Conservation (phyloP, 495 filamentous ascomycete genomes). For the Opeltia flavorubescens region DNA sequence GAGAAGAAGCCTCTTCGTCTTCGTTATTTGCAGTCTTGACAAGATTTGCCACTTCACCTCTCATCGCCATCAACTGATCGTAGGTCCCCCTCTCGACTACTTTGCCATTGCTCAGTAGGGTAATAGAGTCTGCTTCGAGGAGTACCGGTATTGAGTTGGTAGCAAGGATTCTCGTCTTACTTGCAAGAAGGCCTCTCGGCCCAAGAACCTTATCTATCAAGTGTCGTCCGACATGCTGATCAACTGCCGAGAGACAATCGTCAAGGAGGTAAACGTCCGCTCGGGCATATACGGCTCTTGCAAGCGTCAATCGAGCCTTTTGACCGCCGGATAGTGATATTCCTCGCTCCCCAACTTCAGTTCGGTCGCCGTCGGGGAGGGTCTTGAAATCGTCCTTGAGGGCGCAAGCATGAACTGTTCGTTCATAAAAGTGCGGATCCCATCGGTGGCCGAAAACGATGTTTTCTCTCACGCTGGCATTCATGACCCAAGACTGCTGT, state of each 20-base stretch:
- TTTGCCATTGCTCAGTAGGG: slow-evolving; percentile 64
- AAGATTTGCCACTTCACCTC: slow-evolving; percentile 73
- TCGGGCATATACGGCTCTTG: slow-evolving; percentile 89
- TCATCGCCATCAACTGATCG: slow-evolving; percentile 82
- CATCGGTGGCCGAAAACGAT: slow-evolving; percentile 94
- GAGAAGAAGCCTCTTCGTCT: slow-evolving; percentile 44
- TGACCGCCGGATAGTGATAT: slow-evolving; percentile 96
- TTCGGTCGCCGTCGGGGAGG: slow-evolving; percentile 91
- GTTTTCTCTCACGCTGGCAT: slow-evolving; percentile 90
- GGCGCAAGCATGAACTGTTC: slow-evolving; percentile 87
- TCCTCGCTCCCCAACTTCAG: slow-evolving; percentile 90
- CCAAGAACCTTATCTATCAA: slow-evolving; percentile 90
- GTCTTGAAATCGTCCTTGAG: slow-evolving; percentile 81
- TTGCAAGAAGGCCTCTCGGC: slow-evolving; percentile 60
- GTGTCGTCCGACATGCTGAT: slow-evolving; percentile 93
- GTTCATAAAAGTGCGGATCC: slow-evolving; percentile 89
- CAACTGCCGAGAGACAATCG: slow-evolving; percentile 88
- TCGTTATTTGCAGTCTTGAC: slow-evolving; percentile 63
- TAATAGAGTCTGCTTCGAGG: slow-evolving; percentile 74
- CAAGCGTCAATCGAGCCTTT: slow-evolving; percentile 88
- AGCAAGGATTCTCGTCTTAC: slow-evolving; percentile 86
- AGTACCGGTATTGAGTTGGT: slow-evolving; percentile 94
- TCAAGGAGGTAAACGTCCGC: slow-evolving; percentile 96
- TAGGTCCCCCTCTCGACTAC: slow-evolving; percentile 83
- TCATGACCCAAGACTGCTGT: slow-evolving; percentile 94